phyloP scores from a whole-genome alignment of 495 filamentous ascomycete genomes.

The Neurospora sp. region DNA sequence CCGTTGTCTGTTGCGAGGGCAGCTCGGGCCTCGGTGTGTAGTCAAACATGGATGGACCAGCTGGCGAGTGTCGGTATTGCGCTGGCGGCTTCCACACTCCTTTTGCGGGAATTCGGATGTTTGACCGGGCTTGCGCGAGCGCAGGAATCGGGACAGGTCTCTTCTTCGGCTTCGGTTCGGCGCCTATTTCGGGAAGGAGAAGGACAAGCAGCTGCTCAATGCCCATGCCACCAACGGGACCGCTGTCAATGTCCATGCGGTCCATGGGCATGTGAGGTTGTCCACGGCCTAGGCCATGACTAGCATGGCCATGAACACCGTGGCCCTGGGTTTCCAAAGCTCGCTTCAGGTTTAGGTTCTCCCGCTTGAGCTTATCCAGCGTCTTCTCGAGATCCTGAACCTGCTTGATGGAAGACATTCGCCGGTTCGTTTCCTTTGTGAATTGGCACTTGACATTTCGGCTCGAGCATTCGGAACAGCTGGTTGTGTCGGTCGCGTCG shows the following conservation, averaged over 20 bases:
- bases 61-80: slow-evolving; percentile 50
- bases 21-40: slow-evolving; percentile 46
- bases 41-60: slow-evolving; percentile 38
- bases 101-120: slow-evolving; percentile 61
- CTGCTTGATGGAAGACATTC: slow-evolving; percentile 99
- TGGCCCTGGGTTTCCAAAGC: not conserved
- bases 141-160: slow-evolving; percentile 52
- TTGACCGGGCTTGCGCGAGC: slow-evolving; percentile 58
- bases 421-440: slow-evolving; percentile 95
- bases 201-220: slow-evolving; percentile 44
- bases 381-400: slow-evolving; percentile 96
- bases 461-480: slow-evolving; percentile 93
- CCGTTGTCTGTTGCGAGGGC: slow-evolving; percentile 60
- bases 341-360: slow-evolving; percentile 51
- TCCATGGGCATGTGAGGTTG: slow-evolving; percentile 45
- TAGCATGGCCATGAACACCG: not conserved
- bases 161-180: slow-evolving; percentile 51
- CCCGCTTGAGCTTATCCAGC: slow-evolving; percentile 60
- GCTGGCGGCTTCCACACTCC: slow-evolving; percentile 78
- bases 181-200: slow-evolving; percentile 60
- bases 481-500: slow-evolving; percentile 90
- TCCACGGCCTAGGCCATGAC: not conserved
- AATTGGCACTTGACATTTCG: slow-evolving; percentile 96
- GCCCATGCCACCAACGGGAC: slow-evolving; percentile 2
- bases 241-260: slow-evolving; percentile 52